phyloP scores from a whole-genome alignment of 2,329 filamentous ascomycete genomes.

The Calonectria naviculata region DNA sequence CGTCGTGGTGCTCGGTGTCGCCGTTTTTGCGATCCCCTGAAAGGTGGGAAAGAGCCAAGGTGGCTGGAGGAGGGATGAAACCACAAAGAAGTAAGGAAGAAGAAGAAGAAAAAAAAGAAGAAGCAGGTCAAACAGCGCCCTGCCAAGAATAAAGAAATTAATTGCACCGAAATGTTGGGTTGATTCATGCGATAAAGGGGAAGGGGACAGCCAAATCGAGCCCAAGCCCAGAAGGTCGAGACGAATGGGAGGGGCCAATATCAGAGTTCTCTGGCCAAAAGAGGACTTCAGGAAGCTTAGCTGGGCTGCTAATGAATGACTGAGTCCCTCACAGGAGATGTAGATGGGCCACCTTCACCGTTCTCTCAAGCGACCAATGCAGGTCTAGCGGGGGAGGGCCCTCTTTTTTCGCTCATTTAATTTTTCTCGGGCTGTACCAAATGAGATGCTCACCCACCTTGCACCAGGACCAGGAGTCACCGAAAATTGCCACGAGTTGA shows the following conservation, averaged over 20 bases:
- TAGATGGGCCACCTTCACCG: slow-evolving; percentile 20
- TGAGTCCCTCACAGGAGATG: slow-evolving; percentile 7
- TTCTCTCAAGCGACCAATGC: slow-evolving; percentile 14
- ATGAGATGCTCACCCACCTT: slow-evolving; percentile 2
- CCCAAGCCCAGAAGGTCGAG: slow-evolving; percentile 1
- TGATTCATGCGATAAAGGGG: slow-evolving; percentile 3
- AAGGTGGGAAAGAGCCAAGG: background rate
- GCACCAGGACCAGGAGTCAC: background rate
- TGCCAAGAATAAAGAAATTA: background rate
- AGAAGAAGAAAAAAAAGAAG: background rate
- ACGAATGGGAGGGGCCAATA: background rate
- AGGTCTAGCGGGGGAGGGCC: slow-evolving; percentile 13
- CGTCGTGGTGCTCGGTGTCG: background rate
- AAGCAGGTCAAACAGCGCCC: background rate
- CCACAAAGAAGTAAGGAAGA: background rate
- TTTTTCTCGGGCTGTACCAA: slow-evolving; percentile 13
- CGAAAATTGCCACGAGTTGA: background rate
- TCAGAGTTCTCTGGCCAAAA: slow-evolving; percentile 1
- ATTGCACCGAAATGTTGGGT: background rate
- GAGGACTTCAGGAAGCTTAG: background rate
- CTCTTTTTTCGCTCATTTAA: slow-evolving; percentile 23
- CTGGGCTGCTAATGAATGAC: slow-evolving; percentile 2
- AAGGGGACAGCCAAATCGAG: slow-evolving; percentile 6
- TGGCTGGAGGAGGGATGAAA: slow-evolving; percentile 4
- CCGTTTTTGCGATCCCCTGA: background rate